Evolutionary conservation across 202 grass and related monocot species (phyloP).

Genomic region (Musa balbisiana): DNA sequence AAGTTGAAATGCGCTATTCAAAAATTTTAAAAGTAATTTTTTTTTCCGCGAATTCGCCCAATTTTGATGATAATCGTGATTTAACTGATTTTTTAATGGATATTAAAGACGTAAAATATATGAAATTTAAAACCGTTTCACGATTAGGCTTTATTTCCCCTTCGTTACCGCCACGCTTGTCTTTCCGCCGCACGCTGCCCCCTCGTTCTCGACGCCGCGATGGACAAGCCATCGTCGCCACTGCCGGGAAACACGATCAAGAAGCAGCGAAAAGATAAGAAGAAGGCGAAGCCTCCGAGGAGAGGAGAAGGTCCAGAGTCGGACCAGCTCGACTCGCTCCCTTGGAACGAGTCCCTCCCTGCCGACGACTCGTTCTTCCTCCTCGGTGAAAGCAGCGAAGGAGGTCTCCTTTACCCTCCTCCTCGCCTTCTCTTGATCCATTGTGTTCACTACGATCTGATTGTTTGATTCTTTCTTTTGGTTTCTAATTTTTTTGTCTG

Average conservation of each 20-base stretch:
- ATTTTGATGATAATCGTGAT: too few species aligned
- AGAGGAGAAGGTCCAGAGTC: neutral
- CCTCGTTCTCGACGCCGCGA: neutral
- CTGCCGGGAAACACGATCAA: neutral
- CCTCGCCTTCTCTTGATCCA: neutral
- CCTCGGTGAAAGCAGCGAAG: slow-evolving; percentile 63
- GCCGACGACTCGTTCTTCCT: slow-evolving; percentile 53
- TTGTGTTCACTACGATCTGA: neutral
- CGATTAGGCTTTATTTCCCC: too few species aligned
- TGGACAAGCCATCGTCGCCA: neutral
- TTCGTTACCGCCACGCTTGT: too few species aligned
- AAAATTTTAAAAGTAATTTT: too few species aligned
- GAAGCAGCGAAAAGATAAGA: neutral
- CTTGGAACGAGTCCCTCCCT: slow-evolving; percentile 4
- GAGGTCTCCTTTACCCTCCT: slow-evolving; percentile 35
- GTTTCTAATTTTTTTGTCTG: slow-evolving; percentile 13
- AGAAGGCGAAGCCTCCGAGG: neutral
- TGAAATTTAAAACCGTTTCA: too few species aligned
- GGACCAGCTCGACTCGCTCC: neutral
- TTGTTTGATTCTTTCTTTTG: neutral
- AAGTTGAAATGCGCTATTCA: too few species aligned
- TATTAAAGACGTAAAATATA: too few species aligned
- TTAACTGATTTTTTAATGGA: too few species aligned
- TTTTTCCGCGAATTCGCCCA: too few species aligned
- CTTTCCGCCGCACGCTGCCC: neutral